These are phyloP conservation scores for Fusarium udum DNA, from an alignment of 2,329 filamentous ascomycete genomes.

Conservation along the genomic window DNA sequence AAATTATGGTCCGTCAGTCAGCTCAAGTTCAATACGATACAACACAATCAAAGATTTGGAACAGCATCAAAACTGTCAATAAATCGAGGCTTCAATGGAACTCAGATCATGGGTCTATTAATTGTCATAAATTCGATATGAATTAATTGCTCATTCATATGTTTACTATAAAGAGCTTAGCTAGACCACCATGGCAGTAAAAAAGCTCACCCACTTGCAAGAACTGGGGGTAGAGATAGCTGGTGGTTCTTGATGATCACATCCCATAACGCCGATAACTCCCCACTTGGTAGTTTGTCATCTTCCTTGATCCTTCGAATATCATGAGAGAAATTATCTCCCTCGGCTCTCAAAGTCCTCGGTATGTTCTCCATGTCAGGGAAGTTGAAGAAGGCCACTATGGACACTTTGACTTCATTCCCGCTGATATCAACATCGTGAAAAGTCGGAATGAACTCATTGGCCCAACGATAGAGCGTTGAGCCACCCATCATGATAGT, in stretches of 20 bases:
- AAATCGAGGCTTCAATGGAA: background rate
- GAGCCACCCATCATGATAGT: constrained; percentile 20
- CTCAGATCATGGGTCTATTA: background rate
- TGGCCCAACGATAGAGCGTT: constrained; percentile 10
- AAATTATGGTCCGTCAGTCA: background rate
- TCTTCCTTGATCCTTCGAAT: constrained; percentile 2
- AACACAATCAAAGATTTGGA: background rate
- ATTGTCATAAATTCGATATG: fast-evolving
- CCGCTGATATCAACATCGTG: constrained; percentile 10
- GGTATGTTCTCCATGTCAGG: constrained; percentile 15
- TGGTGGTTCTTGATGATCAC: background rate
- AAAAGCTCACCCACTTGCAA: background rate
- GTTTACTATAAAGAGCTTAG: too few relatives aligned
- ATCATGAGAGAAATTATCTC: background rate
- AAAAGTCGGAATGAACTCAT: background rate
- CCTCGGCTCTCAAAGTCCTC: background rate
- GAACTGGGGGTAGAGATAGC: background rate
- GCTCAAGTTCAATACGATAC: background rate
- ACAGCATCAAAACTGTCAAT: background rate
- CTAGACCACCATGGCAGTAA: too few relatives aligned
- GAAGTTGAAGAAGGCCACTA: constrained; percentile 24
- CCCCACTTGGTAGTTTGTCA: background rate
- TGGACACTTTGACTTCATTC: constrained; percentile 3
- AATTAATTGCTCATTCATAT: too few relatives aligned
- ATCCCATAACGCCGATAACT: background rate